phyloP scores from a whole-genome alignment of 768 basidiomycete species.

The Nevesoporus exiguus region DNA sequence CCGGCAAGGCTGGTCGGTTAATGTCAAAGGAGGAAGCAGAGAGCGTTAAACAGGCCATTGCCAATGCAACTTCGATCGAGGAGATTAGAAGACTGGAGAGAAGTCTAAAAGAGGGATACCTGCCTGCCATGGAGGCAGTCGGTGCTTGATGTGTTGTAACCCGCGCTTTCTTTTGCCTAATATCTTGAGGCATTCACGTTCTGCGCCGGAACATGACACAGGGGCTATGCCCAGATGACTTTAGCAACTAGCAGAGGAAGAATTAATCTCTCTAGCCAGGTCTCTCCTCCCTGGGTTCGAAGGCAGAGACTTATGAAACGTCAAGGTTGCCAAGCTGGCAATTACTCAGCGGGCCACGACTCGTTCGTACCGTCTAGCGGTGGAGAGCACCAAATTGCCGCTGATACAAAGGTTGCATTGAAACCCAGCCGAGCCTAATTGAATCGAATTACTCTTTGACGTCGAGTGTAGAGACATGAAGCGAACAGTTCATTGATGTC shows the following conservation, averaged over 20 bases:
- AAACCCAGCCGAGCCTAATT: no score
- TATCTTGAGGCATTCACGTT: conserved; percentile 10
- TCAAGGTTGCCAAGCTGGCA: no score
- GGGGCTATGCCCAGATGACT: not conserved
- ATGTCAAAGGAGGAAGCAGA: conserved; percentile 92
- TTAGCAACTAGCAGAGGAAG: not conserved
- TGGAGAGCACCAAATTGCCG: no score
- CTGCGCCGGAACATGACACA: not conserved
- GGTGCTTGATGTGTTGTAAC: conserved; percentile 55
- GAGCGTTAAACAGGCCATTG: conserved; percentile 82
- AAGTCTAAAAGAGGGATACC: conserved; percentile 78
- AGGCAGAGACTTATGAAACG: not conserved
- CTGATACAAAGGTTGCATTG: no score
- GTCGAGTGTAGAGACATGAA: no score
- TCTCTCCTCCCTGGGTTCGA: not conserved
- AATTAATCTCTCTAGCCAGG: not conserved
- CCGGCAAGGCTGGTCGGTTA: conserved; percentile 75
- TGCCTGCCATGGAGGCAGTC: conserved; percentile 74
- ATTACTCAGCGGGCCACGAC: no score
- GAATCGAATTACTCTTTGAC: no score
- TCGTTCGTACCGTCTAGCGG: no score
- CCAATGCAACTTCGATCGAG: conserved; percentile 86
- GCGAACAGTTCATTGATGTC: no score
- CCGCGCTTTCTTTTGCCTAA: conserved; percentile 32
- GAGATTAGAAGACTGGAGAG: conserved; percentile 83